These are phyloP conservation scores for Vitis hybrid DNA, from an alignment of 177 flowering plant species.

Conservation along the genomic window DNA sequence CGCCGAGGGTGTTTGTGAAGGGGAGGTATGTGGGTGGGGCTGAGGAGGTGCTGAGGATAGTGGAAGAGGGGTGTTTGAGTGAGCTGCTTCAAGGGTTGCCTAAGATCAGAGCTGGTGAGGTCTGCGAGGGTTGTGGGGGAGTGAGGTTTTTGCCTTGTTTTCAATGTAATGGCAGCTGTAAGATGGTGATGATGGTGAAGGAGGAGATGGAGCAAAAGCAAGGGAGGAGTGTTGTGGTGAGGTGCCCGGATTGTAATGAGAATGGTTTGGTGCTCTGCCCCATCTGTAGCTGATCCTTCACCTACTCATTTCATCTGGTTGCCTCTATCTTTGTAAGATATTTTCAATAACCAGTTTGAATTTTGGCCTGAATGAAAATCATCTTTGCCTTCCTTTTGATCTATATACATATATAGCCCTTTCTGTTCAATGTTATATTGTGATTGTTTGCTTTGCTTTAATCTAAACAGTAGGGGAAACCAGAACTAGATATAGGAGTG, in stretches of 20 bases:
- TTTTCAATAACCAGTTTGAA: neutral
- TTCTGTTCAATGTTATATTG: too few species aligned
- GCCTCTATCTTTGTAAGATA: neutral
- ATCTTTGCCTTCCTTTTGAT: too few species aligned
- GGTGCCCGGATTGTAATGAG: constrained; percentile 91
- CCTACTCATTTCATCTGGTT: neutral
- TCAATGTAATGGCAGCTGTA: constrained; percentile 81
- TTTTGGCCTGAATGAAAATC: neutral
- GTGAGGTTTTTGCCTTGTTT: constrained; percentile 84
- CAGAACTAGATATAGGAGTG: too few species aligned
- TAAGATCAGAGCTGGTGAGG: constrained; percentile 33
- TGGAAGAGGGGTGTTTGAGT: constrained; percentile 63
- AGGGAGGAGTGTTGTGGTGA: constrained; percentile 44
- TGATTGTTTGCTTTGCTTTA: too few species aligned
- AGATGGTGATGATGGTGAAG: constrained; percentile 39
- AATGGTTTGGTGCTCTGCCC: constrained; percentile 93
- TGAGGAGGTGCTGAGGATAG: constrained; percentile 68
- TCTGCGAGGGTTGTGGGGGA: constrained; percentile 91
- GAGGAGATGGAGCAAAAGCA: constrained; percentile 15
- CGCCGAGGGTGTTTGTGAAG: constrained; percentile 73
- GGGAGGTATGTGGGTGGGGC: constrained; percentile 85
- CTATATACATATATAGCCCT: too few species aligned
- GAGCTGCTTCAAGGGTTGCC: constrained; percentile 64
- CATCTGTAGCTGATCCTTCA: constrained; percentile 57
- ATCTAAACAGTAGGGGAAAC: too few species aligned